Evolutionary conservation across 306 rosid species (phyloP), one percentile per base, ranked within the genome.

Genomic region (Sicyos edulis): DNA sequence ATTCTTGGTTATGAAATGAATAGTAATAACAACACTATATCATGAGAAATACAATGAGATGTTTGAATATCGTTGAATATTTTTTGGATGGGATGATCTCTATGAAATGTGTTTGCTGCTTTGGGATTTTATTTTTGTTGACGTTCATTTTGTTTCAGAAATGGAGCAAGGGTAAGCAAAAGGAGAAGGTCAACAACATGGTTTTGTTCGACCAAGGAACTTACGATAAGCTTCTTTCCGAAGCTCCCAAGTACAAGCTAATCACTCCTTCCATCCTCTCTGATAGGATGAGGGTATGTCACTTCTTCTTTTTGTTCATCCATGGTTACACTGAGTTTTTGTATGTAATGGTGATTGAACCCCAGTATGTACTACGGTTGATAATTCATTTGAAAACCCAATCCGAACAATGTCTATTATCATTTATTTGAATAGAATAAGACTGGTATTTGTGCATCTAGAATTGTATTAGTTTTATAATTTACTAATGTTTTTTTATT

Each of bases 161-260:
- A 72, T 84, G 84, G 86, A 82, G 88, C 86, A 84, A 84, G 72
- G 84, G 86, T 40, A 84, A 84, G 73, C 86, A 84, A 50, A 82
- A 82, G 81, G 86, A 82, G 72, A 82, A 84, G 77, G 86, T 82
- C 59, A 82, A 84, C 82, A 82, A 79, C 73, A 71, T 79, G 83
- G 78, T 84, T 1, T 61, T 82, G 77, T 84, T 84, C 22, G 88
- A 84, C 16, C 77, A 84, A 54, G 84, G 40, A 9, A 61, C 82
- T 4, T 79, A 84, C 32, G 85, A 77, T 73, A 81, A 81, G 69
- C 85, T 84, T 7, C 83, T 81, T 55, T 21, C 74, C 0, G 88
- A 84, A 74, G 88, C 54, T 66, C 82, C 88, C 0, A 81, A 84
- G 55, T 84, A 65, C 80, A 84, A 84, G 63, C 85, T 62, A 32